Conservation (phyloP, 208 protist species). For the Angomonas desouzai region DNA sequence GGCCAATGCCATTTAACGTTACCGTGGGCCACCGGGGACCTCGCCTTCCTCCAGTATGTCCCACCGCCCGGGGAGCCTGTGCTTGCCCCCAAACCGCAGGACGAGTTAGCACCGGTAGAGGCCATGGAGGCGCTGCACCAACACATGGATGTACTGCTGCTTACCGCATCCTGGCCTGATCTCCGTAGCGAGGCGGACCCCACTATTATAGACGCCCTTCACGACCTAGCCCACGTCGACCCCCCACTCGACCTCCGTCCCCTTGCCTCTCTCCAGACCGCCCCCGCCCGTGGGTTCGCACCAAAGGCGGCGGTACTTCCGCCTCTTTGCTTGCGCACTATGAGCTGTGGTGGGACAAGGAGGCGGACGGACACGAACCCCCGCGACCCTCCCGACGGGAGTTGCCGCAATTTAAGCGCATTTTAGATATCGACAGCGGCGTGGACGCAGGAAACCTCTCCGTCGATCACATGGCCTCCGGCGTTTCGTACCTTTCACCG, state of each 20-base stretch:
- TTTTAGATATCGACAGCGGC: background rate
- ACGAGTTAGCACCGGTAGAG: background rate
- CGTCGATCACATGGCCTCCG: background rate
- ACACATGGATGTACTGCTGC: background rate
- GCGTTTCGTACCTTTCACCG: background rate
- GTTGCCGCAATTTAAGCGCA: constrained; percentile 1
- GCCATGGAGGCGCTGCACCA: background rate
- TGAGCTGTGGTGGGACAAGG: constrained; percentile 3
- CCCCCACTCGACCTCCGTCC: background rate
- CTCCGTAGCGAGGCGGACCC: background rate
- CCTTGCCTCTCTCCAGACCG: background rate
- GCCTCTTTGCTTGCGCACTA: background rate
- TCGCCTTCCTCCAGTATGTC: background rate
- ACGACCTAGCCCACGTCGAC: background rate
- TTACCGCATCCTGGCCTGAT: background rate
- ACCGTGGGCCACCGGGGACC: background rate
- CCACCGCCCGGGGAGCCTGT: background rate
- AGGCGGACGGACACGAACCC: constrained; percentile 1
- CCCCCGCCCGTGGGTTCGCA: background rate
- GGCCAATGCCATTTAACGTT: background rate
- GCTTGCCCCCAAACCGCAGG: background rate
- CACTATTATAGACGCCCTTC: background rate
- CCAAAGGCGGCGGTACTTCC: background rate
- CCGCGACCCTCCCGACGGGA: background rate
- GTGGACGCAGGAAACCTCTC: background rate